Base-by-base conservation (phyloP, 805 yeast species). In the Candida wancherniae region DNA sequence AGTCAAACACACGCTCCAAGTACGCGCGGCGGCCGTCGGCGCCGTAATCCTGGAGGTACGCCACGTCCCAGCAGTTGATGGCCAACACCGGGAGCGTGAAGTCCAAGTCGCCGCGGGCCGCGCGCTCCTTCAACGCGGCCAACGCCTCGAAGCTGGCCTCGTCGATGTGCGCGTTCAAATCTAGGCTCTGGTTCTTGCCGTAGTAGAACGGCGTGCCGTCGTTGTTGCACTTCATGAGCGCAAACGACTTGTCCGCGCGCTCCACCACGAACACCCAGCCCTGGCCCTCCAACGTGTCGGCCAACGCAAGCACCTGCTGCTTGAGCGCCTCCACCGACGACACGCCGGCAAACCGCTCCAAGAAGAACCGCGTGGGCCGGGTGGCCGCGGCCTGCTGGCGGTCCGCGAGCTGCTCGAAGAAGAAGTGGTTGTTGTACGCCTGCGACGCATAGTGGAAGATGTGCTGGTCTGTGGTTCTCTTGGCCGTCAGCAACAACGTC, bases 391-490 rank as follows among this genome's bases (percentile, higher is more conserved):
- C 69, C 24, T 45, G 51, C 4, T 48, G 33, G 34, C 51, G 50
- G 43, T 57, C 54, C 9, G 59, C 44, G 27, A 80, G 61, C 49
- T 82, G 83, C 55, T 81, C 76, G 50, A 87, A 78, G 48, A 83
- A 86, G 29, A 92, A 69, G 60, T 90, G 98, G 63, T 92, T 92
- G 61, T 87, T 88, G 63, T 84, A 90, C 3, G 87, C 79, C 54
- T 84, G 94, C 4, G 95, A 84, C 3, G 97, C 97, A 50, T 71
- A 75, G 60, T 88, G 92, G 69, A 80, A 88, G n/a, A 75, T 58
- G 33, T 75, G 73, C 19, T 87, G 79, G 47, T 75, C 73, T 18
- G 77, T 73, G 18, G 83, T 67, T 40, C 76, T 73, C 47, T 73
- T 72, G 3, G 87, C 81, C 1, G 92, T 76, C 42, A 77, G 71